Evolutionary conservation across 2,329 filamentous ascomycete species (phyloP).

Genomic region (Coleophoma eucalyptorum): DNA sequence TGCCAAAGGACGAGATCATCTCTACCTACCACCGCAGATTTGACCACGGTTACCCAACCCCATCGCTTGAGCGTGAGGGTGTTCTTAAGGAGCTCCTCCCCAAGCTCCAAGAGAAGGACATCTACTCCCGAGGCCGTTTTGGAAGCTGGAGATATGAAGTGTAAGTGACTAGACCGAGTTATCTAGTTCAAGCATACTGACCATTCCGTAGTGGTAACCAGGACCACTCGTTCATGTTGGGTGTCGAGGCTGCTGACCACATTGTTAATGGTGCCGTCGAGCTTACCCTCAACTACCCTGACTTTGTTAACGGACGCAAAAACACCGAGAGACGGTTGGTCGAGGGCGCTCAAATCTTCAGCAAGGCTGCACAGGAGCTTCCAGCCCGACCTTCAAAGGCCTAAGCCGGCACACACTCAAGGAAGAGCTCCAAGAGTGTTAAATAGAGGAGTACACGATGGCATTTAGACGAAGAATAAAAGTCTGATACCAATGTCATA

Average conservation of each 20-base stretch:
- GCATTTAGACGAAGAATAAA: neutral
- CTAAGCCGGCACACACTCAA: slow-evolving; percentile 21
- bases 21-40: slow-evolving; percentile 98
- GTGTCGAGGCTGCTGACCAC: slow-evolving; percentile 71
- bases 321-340: slow-evolving; percentile 33
- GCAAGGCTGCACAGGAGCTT: slow-evolving; percentile 8
- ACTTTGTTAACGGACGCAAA: slow-evolving; percentile 61
- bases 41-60: slow-evolving; percentile 97
- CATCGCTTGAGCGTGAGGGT: slow-evolving; percentile 89
- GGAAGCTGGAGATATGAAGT: slow-evolving; percentile 98
- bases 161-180: slow-evolving; percentile 31
- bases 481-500: neutral
- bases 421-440: slow-evolving; percentile 23
- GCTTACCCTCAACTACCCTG: slow-evolving; percentile 74
- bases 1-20: slow-evolving; percentile 87
- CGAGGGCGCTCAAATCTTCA: slow-evolving; percentile 29
- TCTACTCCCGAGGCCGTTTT: slow-evolving; percentile 94
- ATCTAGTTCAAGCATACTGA: neutral
- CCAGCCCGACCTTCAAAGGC: slow-evolving; percentile 19
- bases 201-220: slow-evolving; percentile 31
- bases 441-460: slow-evolving; percentile 12
- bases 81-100: slow-evolving; percentile 90
- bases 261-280: slow-evolving; percentile 71
- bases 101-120: slow-evolving; percentile 85
- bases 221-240: slow-evolving; percentile 75